These are phyloP conservation scores for Arachnomyces sp. DNA, from an alignment of 2,329 filamentous ascomycete genomes.

Conservation along the genomic window DNA sequence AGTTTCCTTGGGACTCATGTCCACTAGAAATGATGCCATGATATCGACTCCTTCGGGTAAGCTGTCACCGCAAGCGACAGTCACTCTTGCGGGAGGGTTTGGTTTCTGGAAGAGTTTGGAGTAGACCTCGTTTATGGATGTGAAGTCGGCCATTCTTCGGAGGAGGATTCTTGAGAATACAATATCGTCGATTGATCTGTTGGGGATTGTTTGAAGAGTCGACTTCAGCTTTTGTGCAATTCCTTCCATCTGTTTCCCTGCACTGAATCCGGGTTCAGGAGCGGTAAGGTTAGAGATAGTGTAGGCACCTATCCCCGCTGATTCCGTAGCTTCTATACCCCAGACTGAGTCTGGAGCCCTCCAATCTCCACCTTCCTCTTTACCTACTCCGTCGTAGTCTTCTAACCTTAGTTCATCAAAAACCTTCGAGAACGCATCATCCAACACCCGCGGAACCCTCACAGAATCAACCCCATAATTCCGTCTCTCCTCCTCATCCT, in stretches of 20 bases:
- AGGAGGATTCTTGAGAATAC: slow-evolving; percentile 58
- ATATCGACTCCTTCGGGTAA: slow-evolving; percentile 56
- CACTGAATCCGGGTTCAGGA: slow-evolving; percentile 30
- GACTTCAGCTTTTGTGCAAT: slow-evolving; percentile 21
- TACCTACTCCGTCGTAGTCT: slow-evolving; percentile 3
- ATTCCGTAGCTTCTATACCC: slow-evolving; percentile 13
- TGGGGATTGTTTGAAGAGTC: slow-evolving; percentile 9
- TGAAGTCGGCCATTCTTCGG: slow-evolving; percentile 72
- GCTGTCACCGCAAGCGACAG: slow-evolving; percentile 64
- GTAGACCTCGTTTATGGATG: slow-evolving; percentile 67
- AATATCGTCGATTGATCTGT: slow-evolving; percentile 29
- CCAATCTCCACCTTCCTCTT: background rate
- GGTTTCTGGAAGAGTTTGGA: slow-evolving; percentile 64
- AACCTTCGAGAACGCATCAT: slow-evolving; percentile 50
- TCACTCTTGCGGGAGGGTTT: slow-evolving; percentile 79
- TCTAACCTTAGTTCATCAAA: slow-evolving; percentile 18
- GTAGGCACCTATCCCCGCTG: slow-evolving; percentile 21
- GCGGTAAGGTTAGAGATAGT: slow-evolving; percentile 32
- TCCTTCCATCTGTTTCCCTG: slow-evolving; percentile 33
- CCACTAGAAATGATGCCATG: slow-evolving; percentile 50
- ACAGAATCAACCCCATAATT: slow-evolving; percentile 17
- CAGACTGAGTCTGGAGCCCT: background rate
- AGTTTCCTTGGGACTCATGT: slow-evolving; percentile 23
- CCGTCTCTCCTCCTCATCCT: slow-evolving; percentile 21
- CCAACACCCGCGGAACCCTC: slow-evolving; percentile 57